phyloP scores from a whole-genome alignment of 192 early-diverging fungal species.

The Podila verticillata region DNA sequence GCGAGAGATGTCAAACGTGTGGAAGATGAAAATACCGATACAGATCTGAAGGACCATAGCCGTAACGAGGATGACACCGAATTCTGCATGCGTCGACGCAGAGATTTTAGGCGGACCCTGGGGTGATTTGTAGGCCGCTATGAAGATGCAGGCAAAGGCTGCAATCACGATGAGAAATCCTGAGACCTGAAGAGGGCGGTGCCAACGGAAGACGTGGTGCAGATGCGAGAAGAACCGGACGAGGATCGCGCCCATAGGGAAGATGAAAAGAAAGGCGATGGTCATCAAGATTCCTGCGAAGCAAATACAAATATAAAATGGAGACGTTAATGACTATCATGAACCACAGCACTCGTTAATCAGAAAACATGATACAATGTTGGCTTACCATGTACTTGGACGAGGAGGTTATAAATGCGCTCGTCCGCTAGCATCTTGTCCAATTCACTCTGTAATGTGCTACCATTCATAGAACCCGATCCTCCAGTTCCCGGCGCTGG shows the following conservation, averaged over 20 bases:
- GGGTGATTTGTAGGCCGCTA: slow-evolving; percentile 6
- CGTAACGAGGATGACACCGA: slow-evolving; percentile 13
- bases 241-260: slow-evolving; percentile 24
- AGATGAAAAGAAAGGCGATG: slow-evolving; percentile 21
- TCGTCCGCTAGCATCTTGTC: background rate
- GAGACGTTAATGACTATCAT: no score
- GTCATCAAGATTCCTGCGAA: slow-evolving; percentile 26
- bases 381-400: slow-evolving; percentile 29
- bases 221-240: slow-evolving; percentile 31
- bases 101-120: background rate
- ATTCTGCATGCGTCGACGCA: slow-evolving; percentile 3
- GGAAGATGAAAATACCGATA: slow-evolving; percentile 29
- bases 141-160: slow-evolving; percentile 22
- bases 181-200: slow-evolving; percentile 24
- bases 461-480: no score
- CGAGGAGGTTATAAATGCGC: background rate
- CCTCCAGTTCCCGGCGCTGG: background rate
- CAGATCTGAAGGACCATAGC: slow-evolving; percentile 18
- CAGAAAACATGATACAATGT: no score
- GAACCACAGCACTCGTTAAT: no score
- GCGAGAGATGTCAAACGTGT: slow-evolving; percentile 10
- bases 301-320: no score
- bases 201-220: slow-evolving; percentile 20
- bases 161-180: slow-evolving; percentile 17
- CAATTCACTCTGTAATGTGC: no score